These are phyloP conservation scores for Pseudocercospora fuligena DNA, from an alignment of 2,329 filamentous ascomycete species.

Conservation along the genomic window DNA sequence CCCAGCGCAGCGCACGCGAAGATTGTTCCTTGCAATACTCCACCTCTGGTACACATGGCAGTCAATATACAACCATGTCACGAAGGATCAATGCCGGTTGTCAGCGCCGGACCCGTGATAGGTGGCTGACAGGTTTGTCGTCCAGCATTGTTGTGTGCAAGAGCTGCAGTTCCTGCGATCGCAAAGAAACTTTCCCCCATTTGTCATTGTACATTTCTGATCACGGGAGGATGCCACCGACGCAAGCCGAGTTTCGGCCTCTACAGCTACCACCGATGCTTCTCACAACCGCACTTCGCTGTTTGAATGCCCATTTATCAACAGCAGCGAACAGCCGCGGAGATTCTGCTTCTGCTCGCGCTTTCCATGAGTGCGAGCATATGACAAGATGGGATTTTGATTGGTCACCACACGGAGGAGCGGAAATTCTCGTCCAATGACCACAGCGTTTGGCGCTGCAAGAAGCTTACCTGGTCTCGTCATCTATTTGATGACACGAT, in stretches of 20 bases:
- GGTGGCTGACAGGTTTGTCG: neutral
- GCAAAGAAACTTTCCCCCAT: neutral
- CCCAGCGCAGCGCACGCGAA: neutral
- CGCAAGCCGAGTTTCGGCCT: neutral
- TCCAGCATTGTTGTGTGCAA: neutral
- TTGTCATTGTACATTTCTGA: neutral
- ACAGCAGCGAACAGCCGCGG: neutral
- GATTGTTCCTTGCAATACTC: neutral
- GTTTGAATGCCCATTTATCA: no score
- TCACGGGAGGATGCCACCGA: neutral
- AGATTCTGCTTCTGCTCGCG: neutral
- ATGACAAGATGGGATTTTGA: neutral
- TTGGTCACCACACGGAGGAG: neutral
- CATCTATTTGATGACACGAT: conserved; percentile 1
- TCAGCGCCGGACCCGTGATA: neutral
- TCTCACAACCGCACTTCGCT: neutral
- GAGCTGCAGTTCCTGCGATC: neutral
- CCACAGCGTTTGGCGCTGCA: neutral
- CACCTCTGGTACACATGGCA: neutral
- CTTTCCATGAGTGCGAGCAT: no score
- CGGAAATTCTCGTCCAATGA: neutral
- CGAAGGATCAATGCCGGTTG: neutral
- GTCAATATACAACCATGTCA: neutral
- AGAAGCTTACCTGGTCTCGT: conserved; percentile 1
- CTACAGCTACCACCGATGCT: neutral